A percentile compares a stretch with the other conserved stretches of the same genome.
Evolutionary conservation across 192 early-diverging fungal genomes (phyloP).

Genomic region (Allomyces arbusculus): DNA sequence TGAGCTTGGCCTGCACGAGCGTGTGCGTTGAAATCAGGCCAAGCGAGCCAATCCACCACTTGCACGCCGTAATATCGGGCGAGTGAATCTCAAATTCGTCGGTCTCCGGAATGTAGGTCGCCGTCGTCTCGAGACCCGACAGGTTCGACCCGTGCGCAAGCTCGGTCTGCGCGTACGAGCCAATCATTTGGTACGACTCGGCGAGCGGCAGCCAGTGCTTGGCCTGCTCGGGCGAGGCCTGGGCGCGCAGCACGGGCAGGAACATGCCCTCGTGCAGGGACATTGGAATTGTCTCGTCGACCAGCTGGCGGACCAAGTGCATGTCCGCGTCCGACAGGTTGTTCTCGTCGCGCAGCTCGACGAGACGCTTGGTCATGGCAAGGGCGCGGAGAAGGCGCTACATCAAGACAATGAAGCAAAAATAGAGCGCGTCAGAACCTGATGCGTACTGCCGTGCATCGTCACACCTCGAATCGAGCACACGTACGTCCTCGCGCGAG

Average conservation of each 20-base stretch:
- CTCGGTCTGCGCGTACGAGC: slow-evolving; percentile 75
- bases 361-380: slow-evolving; percentile 34
- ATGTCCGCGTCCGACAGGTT: slow-evolving; percentile 33
- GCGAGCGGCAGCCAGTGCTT: slow-evolving; percentile 54
- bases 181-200: slow-evolving; percentile 50
- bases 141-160: slow-evolving; percentile 57
- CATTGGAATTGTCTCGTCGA: slow-evolving; percentile 42
- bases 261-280: slow-evolving; percentile 65
- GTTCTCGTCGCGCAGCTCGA: slow-evolving; percentile 32
- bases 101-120: slow-evolving; percentile 59
- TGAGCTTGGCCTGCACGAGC: slow-evolving; percentile 63
- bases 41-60: slow-evolving; percentile 77
- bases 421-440: no score
- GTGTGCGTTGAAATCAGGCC: slow-evolving; percentile 62
- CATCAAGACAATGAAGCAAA: no score
- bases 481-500: background rate
- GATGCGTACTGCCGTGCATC: no score
- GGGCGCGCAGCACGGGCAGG: slow-evolving; percentile 52
- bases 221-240: slow-evolving; percentile 57
- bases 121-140: slow-evolving; percentile 77
- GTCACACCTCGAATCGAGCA: no score
- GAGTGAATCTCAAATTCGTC: slow-evolving; percentile 73
- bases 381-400: slow-evolving; percentile 14
- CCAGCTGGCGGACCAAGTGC: slow-evolving; percentile 23
- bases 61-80: slow-evolving; percentile 51